Base-by-base conservation (phyloP, 2,329 filamentous ascomycete genomes). In the Ophiostoma triangulosporum region DNA sequence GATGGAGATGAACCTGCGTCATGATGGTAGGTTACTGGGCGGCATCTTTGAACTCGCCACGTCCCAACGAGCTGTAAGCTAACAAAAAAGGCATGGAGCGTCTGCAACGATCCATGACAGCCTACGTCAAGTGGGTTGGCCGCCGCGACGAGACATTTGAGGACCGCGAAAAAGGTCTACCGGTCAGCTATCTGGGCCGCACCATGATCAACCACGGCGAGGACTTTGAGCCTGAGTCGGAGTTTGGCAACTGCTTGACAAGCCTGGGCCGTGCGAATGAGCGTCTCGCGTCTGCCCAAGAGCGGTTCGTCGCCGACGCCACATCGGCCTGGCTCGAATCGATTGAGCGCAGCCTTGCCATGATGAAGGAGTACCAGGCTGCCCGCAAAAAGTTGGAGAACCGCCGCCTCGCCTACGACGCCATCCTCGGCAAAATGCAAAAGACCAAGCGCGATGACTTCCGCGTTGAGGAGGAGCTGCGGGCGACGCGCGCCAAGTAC, bases 351-450 rank as follows among this genome's bases (percentile, higher is more conserved):
- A 94, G 86, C 26, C 69, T 95, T 51, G 83, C 88, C 33, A 93
- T 95, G 76, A 91, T 97, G 88, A 96, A 95, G 67, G 93, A 97
- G 64, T 97, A 95, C 63, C 89, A 96, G 77, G 75, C 78, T 59
- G 81, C 91, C 50, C 85, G 91, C 64, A 96, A 93, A 78, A 96
- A 95, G 79, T 84, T 97, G 59, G 93, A 97, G 66, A 86, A 75
- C 63, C 83, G 91, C 55, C 81, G 91, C 56, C 75, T 97, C 55
- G 89, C 89, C 58, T 96, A 95, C 67, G 91, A 97, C 66, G 85
- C 91, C 32, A 90, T 86, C 57, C 81, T 88, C 48, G 80, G 81
- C 58, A 96, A 95, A 73, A 83, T 95, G 80, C 84, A 94, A 64
- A 96, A 95, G 69, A 83, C 85, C 24, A 95, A 95, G 72, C 88